A percentile compares a stretch with the other conserved stretches of the same genome.
phyloP scores from a whole-genome alignment of 768 basidiomycete species.

The Boletus rubescentipes region DNA sequence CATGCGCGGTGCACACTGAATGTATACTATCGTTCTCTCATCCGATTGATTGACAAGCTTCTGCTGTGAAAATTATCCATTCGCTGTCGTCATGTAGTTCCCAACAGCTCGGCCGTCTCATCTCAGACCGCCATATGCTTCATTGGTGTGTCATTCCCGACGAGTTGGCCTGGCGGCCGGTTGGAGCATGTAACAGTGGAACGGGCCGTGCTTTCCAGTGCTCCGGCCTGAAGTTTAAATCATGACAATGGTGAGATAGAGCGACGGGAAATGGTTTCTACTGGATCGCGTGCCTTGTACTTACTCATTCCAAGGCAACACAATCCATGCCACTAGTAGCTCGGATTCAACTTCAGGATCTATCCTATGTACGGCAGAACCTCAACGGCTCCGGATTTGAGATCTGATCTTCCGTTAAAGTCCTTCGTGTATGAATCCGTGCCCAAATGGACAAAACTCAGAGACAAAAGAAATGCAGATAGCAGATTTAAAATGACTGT shows the following conservation, averaged over 20 bases:
- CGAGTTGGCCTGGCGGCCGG: constrained; percentile 3
- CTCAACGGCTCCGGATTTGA: constrained; percentile 1
- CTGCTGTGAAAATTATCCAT: neutral
- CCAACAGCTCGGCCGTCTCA: neutral
- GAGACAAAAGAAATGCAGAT: neutral
- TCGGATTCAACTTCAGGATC: neutral
- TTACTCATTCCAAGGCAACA: neutral
- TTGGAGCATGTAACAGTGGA: neutral
- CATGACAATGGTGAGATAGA: neutral
- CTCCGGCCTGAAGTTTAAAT: constrained; percentile 2
- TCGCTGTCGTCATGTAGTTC: neutral
- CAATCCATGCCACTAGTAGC: constrained; percentile 4
- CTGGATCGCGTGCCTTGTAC: neutral
- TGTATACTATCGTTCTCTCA: neutral
- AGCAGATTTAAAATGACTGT: neutral
- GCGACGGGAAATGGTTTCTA: neutral
- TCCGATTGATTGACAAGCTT: neutral
- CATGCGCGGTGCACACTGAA: neutral
- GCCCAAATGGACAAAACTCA: neutral
- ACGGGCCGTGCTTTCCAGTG: neutral
- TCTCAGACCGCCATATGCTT: neutral
- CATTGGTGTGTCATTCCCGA: neutral
- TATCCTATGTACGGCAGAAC: constrained; percentile 12
- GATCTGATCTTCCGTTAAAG: neutral
- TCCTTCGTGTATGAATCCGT: neutral